Percentiles rank a stretch among this genome's conserved stretches.
Evolutionary conservation across 1,284 basidiomycete species (phyloP).

Genomic region (Ceratorhiza oryzae-sativae): DNA sequence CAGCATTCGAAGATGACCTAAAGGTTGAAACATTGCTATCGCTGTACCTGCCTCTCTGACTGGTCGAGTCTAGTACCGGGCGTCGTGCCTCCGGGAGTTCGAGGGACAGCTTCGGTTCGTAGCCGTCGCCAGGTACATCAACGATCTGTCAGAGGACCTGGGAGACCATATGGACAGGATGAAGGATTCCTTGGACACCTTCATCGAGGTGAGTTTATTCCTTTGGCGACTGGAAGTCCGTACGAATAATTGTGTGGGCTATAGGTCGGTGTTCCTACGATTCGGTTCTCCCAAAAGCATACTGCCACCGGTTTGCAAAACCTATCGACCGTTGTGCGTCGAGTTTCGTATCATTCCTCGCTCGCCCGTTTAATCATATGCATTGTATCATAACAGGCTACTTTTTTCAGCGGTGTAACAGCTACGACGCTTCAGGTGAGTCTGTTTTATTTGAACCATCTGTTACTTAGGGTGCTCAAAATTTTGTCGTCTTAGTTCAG

Average conservation of each 20-base stretch:
- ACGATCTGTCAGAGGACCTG: slow-evolving; percentile 72
- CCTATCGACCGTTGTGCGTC: slow-evolving; percentile 62
- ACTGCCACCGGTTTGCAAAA: slow-evolving; percentile 72
- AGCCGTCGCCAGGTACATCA: slow-evolving; percentile 72
- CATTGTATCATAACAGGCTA: slow-evolving; percentile 53
- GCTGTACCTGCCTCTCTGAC: not conserved
- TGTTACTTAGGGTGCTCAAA: not conserved
- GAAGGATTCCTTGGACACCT: slow-evolving; percentile 66
- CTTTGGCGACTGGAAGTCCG: not conserved
- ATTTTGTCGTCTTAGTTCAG: not conserved
- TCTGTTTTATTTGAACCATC: not conserved
- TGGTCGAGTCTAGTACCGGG: slow-evolving; percentile 62
- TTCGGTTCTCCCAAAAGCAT: slow-evolving; percentile 75
- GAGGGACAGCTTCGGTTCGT: slow-evolving; percentile 71
- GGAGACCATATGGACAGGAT: slow-evolving; percentile 71
- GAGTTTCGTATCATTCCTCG: not conserved
- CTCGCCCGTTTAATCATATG: not conserved
- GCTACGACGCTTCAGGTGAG: slow-evolving; percentile 48
- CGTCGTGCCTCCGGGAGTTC: slow-evolving; percentile 69
- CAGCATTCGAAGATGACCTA: slow-evolving; percentile 70
- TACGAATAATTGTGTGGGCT: slow-evolving; percentile 10
- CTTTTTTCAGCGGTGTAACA: slow-evolving; percentile 78
- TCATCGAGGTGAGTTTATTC: slow-evolving; percentile 70
- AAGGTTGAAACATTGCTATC: slow-evolving; percentile 55
- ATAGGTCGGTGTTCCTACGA: slow-evolving; percentile 68